A percentile compares a stretch with the other conserved stretches of the same genome.
phyloP scores from a whole-genome alignment of 2,329 filamentous ascomycete genomes.

The Emmonsia crescens region DNA sequence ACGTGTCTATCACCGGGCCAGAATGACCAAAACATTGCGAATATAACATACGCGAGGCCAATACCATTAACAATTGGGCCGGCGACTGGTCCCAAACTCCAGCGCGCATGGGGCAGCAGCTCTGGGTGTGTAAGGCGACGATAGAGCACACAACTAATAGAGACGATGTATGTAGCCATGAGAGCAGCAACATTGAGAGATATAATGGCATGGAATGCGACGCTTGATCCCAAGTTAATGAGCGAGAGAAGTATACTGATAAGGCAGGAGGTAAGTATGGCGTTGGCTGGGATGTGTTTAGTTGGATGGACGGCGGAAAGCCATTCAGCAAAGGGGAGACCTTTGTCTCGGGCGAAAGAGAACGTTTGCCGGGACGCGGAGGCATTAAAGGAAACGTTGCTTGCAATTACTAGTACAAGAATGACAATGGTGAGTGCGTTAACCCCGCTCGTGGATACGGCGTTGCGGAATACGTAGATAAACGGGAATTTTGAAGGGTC shows the following conservation, averaged over 20 bases:
- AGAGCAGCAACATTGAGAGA: conserved; percentile 29
- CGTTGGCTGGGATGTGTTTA: conserved; percentile 18
- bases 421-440: conserved; percentile 23
- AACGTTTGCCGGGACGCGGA: conserved; percentile 12
- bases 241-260: conserved; percentile 31
- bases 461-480: conserved; percentile 35
- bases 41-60: conserved; percentile 9
- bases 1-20: conserved; percentile 9
- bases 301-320: conserved; percentile 20
- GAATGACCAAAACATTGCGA: conserved; percentile 12
- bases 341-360: conserved; percentile 24
- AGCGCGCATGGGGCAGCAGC: conserved; percentile 34
- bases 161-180: conserved; percentile 34
- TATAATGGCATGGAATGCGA: conserved; percentile 34
- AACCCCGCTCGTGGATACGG: conserved; percentile 33
- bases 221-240: conserved; percentile 35
- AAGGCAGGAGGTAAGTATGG: conserved; percentile 18
- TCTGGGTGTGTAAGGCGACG: conserved; percentile 32
- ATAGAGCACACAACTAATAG: conserved; percentile 38
- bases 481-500: conserved; percentile 28
- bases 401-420: conserved; percentile 22
- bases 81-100: conserved; percentile 35
- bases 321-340: conserved; percentile 22
- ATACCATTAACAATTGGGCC: conserved; percentile 10
- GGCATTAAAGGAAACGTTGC: conserved; percentile 38